A percentile compares a stretch with the other conserved stretches of the same genome.
phyloP scores from a whole-genome alignment of 495 filamentous ascomycete species.

The Podospora comata region DNA sequence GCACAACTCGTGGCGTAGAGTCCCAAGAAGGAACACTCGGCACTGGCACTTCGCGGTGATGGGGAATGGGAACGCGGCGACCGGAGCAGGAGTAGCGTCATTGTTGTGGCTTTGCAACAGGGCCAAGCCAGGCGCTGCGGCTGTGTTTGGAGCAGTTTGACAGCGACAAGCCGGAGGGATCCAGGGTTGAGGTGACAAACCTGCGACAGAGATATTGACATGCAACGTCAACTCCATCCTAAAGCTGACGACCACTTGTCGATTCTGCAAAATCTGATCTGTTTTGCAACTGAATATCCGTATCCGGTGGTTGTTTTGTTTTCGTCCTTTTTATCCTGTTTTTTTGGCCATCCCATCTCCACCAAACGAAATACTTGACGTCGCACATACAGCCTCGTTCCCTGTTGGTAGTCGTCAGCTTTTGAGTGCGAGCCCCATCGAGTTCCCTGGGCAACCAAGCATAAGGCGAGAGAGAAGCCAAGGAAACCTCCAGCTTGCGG shows the following conservation, averaged over 20 bases:
- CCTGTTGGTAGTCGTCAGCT: not conserved
- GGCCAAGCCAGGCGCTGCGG: slow-evolving; percentile 10
- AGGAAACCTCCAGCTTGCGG: not conserved
- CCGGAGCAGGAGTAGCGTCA: slow-evolving; percentile 6
- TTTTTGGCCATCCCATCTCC: not conserved
- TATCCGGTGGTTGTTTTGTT: not conserved
- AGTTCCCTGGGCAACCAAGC: slow-evolving; percentile 7
- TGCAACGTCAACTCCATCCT: not conserved
- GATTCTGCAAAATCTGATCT: not conserved
- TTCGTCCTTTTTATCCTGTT: not conserved
- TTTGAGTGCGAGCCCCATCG: not conserved
- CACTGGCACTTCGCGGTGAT: not conserved
- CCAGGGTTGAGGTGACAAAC: not conserved
- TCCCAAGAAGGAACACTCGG: not conserved
- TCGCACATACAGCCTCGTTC: not conserved
- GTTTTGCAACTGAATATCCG: not conserved
- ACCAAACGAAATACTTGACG: not conserved
- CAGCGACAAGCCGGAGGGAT: slow-evolving; percentile 14
- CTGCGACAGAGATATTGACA: not conserved
- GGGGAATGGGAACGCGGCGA: too few species aligned
- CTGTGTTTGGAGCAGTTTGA: slow-evolving; percentile 7
- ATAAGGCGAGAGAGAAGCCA: not conserved
- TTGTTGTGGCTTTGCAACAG: slow-evolving; percentile 16
- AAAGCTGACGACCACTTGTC: not conserved
- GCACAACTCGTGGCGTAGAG: not conserved